These are phyloP conservation scores for Phytophthora hibernalis DNA, from an alignment of 352 stramenopile genomes.

Conservation along the genomic window DNA sequence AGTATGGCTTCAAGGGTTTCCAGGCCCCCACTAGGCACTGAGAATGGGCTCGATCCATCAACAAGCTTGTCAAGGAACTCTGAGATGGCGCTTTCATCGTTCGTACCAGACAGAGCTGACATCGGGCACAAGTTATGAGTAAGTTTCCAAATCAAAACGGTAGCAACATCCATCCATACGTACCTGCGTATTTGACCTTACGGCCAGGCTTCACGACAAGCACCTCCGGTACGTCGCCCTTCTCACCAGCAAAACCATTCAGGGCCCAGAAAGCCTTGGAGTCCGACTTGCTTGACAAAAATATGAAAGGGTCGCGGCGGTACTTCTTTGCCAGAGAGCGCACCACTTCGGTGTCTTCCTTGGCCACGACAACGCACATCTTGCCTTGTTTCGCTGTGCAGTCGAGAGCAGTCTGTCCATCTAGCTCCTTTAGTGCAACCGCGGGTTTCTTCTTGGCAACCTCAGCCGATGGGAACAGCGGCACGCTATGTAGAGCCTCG, in stretches of 20 bases:
- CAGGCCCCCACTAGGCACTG: slow-evolving; percentile 30
- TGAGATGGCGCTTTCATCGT: slow-evolving; percentile 44
- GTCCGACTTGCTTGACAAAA: slow-evolving; percentile 52
- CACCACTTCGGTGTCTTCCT: slow-evolving; percentile 43
- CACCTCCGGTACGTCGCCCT: slow-evolving; percentile 31
- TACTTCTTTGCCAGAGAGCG: slow-evolving; percentile 82
- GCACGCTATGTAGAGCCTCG: slow-evolving; percentile 43
- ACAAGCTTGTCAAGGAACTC: slow-evolving; percentile 73
- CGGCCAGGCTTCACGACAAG: slow-evolving; percentile 71
- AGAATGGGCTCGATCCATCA: slow-evolving; percentile 64
- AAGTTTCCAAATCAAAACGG: background rate
- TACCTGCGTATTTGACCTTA: slow-evolving; percentile 71
- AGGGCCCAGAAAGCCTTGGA: slow-evolving; percentile 50
- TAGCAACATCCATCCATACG: slow-evolving; percentile 14
- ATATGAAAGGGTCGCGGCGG: slow-evolving; percentile 75
- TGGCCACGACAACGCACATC: slow-evolving; percentile 79
- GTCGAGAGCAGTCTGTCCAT: slow-evolving; percentile 40
- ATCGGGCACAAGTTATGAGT: slow-evolving; percentile 4
- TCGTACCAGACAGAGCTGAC: slow-evolving; percentile 43
- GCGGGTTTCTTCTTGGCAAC: slow-evolving; percentile 78
- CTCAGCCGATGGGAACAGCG: slow-evolving; percentile 70
- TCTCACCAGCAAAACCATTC: slow-evolving; percentile 42
- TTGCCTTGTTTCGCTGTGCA: slow-evolving; percentile 63
- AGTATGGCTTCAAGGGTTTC: slow-evolving; percentile 34
- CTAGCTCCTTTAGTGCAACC: slow-evolving; percentile 51